A percentile compares a stretch with the other conserved stretches of the same genome.
These are phyloP conservation scores for Pleurotus djamor DNA, from an alignment of 768 basidiomycete genomes.

Conservation along the genomic window DNA sequence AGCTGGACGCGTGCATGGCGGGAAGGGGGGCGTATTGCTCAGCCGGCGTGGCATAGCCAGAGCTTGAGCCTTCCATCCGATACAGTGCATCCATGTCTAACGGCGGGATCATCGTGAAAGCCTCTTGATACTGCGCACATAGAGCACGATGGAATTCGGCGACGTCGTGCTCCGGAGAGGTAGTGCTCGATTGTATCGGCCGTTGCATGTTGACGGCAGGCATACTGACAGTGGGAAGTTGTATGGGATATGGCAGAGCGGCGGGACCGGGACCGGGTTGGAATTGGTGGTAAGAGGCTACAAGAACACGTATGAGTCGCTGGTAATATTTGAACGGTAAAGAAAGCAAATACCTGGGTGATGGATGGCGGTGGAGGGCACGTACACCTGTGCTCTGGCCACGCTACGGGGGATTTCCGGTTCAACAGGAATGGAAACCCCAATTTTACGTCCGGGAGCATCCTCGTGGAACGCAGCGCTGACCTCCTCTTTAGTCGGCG, in stretches of 20 bases:
- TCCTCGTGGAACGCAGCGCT: conserved; percentile 26
- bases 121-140: background rate
- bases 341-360: background rate
- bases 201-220: background rate
- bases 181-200: background rate
- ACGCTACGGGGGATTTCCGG: background rate
- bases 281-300: background rate
- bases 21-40: background rate
- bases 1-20: background rate
- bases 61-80: background rate
- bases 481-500: conserved; percentile 25
- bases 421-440: conserved; percentile 10
- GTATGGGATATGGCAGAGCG: background rate
- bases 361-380: background rate
- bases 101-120: background rate
- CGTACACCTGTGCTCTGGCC: background rate
- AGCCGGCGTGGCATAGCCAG: background rate
- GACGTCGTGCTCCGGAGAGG: background rate
- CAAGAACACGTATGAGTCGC: background rate
- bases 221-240: background rate
- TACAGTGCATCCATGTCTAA: background rate
- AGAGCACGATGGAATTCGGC: background rate
- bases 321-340: background rate
- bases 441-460: conserved; percentile 14
- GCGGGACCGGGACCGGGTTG: background rate